phyloP scores from a whole-genome alignment of 257 asterid genomes.

The Voacanga thouarsii region DNA sequence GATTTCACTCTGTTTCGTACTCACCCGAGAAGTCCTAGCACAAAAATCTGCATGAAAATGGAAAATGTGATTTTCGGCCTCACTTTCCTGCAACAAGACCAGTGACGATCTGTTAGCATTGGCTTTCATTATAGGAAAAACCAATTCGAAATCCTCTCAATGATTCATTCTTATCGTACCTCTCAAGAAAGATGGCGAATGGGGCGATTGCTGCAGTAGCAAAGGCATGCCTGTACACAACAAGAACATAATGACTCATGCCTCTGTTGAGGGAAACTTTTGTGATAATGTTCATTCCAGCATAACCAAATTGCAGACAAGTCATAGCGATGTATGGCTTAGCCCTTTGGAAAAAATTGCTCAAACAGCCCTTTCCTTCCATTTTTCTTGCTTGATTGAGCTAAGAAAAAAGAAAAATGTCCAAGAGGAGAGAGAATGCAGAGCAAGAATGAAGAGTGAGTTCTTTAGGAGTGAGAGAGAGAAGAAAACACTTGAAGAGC shows the following conservation, averaged over 20 bases:
- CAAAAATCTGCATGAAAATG: slow-evolving; percentile 81
- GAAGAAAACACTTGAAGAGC: slow-evolving; percentile 52
- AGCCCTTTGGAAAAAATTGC: slow-evolving; percentile 46
- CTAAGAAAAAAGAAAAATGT: background rate
- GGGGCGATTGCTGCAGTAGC: slow-evolving; percentile 93
- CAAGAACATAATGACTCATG: slow-evolving; percentile 91
- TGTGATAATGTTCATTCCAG: slow-evolving; percentile 89
- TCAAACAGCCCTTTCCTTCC: slow-evolving; percentile 56
- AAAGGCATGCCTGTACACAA: slow-evolving; percentile 89
- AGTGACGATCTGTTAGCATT: background rate
- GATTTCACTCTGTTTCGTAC: slow-evolving; percentile 13
- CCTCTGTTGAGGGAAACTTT: slow-evolving; percentile 87
- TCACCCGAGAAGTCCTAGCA: slow-evolving; percentile 89
- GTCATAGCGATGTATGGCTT: slow-evolving; percentile 91
- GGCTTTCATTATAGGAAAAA: background rate
- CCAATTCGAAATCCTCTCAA: too few relatives aligned
- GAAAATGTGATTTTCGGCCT: slow-evolving; percentile 88
- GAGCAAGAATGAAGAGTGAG: background rate
- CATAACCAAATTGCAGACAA: slow-evolving; percentile 83
- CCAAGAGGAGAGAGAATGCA: background rate
- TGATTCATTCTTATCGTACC: slow-evolving; percentile 28
- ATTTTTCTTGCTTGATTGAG: slow-evolving; percentile 21
- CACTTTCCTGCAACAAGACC: slow-evolving; percentile 47
- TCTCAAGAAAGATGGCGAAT: slow-evolving; percentile 75
- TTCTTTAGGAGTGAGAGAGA: slow-evolving; percentile 25